Evolutionary conservation across 2,329 filamentous ascomycete species (phyloP).

Genomic region (Ophiostoma ips): DNA sequence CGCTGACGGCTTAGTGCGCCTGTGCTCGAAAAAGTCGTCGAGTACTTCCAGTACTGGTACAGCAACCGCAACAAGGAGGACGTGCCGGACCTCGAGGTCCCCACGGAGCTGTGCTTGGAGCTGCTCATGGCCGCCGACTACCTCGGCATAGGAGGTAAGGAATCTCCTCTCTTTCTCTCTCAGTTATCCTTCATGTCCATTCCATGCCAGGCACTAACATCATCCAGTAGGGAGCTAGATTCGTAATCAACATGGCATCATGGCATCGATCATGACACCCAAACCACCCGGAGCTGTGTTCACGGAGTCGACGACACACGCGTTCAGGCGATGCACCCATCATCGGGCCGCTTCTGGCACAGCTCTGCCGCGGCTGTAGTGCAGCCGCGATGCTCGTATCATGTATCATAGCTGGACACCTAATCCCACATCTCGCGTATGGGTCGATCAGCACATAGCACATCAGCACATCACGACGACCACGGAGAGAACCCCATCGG

Average conservation of each 20-base stretch:
- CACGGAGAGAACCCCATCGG: conserved; percentile 18
- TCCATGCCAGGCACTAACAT: no score
- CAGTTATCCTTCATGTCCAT: no score
- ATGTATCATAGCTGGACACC: not conserved
- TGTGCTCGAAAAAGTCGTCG: conserved; percentile 66
- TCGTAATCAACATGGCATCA: no score
- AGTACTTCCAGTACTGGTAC: conserved; percentile 76
- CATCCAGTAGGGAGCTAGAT: no score
- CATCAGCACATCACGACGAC: not conserved
- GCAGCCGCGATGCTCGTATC: no score
- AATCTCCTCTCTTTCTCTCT: not conserved
- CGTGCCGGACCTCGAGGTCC: conserved; percentile 69
- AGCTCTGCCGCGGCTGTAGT: not conserved
- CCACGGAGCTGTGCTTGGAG: conserved; percentile 64
- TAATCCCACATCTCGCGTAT: not conserved
- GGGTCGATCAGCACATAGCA: no score
- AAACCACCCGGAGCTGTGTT: no score
- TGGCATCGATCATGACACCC: no score
- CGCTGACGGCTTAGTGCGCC: conserved; percentile 38
- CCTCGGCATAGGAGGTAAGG: conserved; percentile 52
- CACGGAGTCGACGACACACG: no score
- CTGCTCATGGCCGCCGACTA: conserved; percentile 66
- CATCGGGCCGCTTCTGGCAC: no score
- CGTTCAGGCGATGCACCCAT: no score
- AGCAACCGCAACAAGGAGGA: conserved; percentile 55